phyloP scores from a whole-genome alignment of 805 yeast species.

The Debaryomyces castellii region DNA sequence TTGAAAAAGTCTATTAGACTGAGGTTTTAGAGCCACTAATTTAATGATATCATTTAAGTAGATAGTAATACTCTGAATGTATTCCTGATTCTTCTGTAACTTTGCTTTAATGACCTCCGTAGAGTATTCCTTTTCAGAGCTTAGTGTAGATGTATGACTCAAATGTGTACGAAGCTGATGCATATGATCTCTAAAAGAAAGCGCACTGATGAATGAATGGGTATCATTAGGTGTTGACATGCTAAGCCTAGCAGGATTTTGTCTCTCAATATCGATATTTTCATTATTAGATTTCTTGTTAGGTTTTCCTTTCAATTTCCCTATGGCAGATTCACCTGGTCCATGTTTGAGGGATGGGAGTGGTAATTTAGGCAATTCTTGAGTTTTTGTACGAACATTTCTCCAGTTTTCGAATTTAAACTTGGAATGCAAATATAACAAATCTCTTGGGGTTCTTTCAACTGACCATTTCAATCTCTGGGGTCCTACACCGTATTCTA shows the following conservation, averaged over 20 bases:
- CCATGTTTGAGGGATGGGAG: constrained; percentile 33
- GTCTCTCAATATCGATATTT: background rate
- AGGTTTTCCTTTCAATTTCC: background rate
- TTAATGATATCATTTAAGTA: constrained; percentile 65
- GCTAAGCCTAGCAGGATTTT: background rate
- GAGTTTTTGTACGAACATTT: constrained; percentile 27
- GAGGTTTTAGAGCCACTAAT: constrained; percentile 68
- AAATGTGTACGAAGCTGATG: constrained; percentile 30
- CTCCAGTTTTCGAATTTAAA: constrained; percentile 51
- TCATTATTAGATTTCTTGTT: background rate
- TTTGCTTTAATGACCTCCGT: constrained; percentile 31
- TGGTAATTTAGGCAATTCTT: constrained; percentile 47
- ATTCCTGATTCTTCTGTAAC: constrained; percentile 33
- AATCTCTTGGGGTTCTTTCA: constrained; percentile 67
- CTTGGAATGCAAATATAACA: constrained; percentile 67
- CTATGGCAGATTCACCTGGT: constrained; percentile 1
- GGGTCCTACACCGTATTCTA: constrained; percentile 89
- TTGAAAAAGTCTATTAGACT: constrained; percentile 77
- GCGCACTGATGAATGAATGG: constrained; percentile 11
- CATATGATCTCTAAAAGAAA: constrained; percentile 24
- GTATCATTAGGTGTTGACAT: constrained; percentile 3
- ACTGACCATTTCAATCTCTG: constrained; percentile 79
- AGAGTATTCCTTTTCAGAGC: constrained; percentile 20
- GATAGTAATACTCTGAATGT: constrained; percentile 52
- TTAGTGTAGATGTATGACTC: constrained; percentile 21